Base-by-base conservation (phyloP, 2,329 filamentous ascomycete genomes). In the Colletotrichum tanaceti region DNA sequence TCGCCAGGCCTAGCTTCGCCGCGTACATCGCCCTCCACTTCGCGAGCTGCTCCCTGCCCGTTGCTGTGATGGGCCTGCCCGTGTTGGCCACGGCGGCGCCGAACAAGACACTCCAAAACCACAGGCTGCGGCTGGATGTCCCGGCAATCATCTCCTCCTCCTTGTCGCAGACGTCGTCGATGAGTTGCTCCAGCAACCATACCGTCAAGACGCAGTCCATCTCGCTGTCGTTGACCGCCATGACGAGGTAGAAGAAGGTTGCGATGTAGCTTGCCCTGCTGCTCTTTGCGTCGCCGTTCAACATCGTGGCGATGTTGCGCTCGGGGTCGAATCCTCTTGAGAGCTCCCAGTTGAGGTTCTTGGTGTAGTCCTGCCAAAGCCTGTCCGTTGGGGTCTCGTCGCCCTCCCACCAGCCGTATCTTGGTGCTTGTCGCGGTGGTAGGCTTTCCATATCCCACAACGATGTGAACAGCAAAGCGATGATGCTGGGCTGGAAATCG, bases 51-150 rank as follows among this genome's bases (percentile, higher is more conserved):
- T 74, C 75, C 63, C 74, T 75, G 63, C 82, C 80, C 16, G 76
- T 72, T 3, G 73, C 70, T 47, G 78, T 81, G 53, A 74, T 75
- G 24, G 78, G 74, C 62, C 76, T 77, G 16, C 78, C 80, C n/a
- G 79, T 75, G 58, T 75, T 75, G 49, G 80, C 80, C 52, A 79
- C 78, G 43, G 80, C 81, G 11, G 81, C 81, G 49, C 81, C 81
- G 65, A 84, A 82, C 74, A 83, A 77, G 52, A 82, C 79, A 24
- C 80, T 81, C 80, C 82, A 84, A 41, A 84, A 78, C 81, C 82
- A 84, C 38, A 83, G 73, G 58, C 79, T 77, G 65, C 78, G 79
- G 63, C 78, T 81, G 74, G 82, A 83, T 20, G 76, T 74, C n/a
- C 79, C 82, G 62, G 77, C 76, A 58, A 77, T 75, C 74, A 83